phyloP scores from a whole-genome alignment of 2,329 filamentous ascomycete species.

The Colletotrichum godetiae region DNA sequence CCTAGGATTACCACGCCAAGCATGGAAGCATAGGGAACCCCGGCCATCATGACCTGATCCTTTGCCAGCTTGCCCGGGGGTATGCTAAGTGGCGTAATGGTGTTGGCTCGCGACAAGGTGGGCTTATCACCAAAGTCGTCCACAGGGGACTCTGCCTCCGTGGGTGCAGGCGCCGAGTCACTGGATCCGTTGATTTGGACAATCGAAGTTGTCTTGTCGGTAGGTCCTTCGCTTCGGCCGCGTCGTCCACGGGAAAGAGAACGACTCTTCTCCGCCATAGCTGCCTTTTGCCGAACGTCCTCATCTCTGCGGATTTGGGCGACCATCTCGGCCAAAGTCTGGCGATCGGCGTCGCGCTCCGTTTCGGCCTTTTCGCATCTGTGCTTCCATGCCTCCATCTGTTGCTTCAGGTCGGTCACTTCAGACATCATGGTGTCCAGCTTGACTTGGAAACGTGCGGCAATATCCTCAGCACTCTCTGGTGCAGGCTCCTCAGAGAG shows the following conservation, averaged over 20 bases:
- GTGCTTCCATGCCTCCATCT: constrained; percentile 81
- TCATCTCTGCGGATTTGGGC: constrained; percentile 80
- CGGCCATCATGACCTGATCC: constrained; percentile 62
- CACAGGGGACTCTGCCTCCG: constrained; percentile 37
- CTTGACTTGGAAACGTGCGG: constrained; percentile 70
- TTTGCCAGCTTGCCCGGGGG: constrained; percentile 53
- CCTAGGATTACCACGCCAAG: constrained; percentile 84
- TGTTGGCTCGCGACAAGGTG: constrained; percentile 60
- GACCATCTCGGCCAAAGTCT: constrained; percentile 88
- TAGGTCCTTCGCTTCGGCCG: constrained; percentile 28
- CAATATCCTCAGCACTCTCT: constrained; percentile 50
- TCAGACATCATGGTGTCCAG: constrained; percentile 82
- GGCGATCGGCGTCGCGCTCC: constrained; percentile 77
- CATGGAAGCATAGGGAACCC: constrained; percentile 83
- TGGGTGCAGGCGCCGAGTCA: constrained; percentile 26
- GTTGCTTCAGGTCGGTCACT: constrained; percentile 82
- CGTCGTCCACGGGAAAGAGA: constrained; percentile 47
- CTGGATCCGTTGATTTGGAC: constrained; percentile 11
- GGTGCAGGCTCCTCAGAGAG: constrained; percentile 40
- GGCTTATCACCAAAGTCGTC: constrained; percentile 52
- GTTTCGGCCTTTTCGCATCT: constrained; percentile 85
- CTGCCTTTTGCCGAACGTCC: constrained; percentile 59
- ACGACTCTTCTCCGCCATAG: constrained; percentile 51
- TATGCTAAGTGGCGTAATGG: constrained; percentile 57
- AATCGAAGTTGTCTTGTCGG: constrained; percentile 7